Evolutionary conservation across 192 early-diverging fungal genomes (phyloP).

Genomic region (Polychytrium aggregatum): DNA sequence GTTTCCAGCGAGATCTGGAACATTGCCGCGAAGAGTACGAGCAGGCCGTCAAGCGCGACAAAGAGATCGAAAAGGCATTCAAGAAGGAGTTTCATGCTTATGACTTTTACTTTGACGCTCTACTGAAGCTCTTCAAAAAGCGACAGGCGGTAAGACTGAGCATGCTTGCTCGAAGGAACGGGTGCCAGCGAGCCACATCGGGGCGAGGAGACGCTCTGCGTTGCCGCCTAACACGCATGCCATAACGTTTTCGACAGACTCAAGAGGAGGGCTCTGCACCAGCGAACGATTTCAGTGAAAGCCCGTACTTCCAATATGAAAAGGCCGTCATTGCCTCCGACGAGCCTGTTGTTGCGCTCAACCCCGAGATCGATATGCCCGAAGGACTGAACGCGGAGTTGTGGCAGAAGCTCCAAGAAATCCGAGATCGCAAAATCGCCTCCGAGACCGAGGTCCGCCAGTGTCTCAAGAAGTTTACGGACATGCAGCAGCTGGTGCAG

Average conservation of each 20-base stretch:
- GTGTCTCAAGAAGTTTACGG: constrained; percentile 11
- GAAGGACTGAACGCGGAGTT: constrained; percentile 33
- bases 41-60: constrained; percentile 28
- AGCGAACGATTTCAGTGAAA: too few relatives aligned
- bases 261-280: too few relatives aligned
- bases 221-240: too few relatives aligned
- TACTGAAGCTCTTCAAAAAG: constrained; percentile 31
- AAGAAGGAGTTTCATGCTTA: constrained; percentile 39
- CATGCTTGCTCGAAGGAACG: neutral
- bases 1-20: constrained; percentile 42
- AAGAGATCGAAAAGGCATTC: constrained; percentile 46
- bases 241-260: too few relatives aligned
- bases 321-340: too few relatives aligned
- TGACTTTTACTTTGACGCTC: constrained; percentile 32
- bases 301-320: too few relatives aligned
- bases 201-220: too few relatives aligned
- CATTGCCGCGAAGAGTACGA: constrained; percentile 41
- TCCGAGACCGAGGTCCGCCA: constrained; percentile 28
- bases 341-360: too few relatives aligned
- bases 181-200: too few relatives aligned
- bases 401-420: constrained; percentile 38
- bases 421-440: constrained; percentile 30
- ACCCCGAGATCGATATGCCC: constrained; percentile 18
- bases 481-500: constrained; percentile 31
- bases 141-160: constrained; percentile 14